phyloP scores from a whole-genome alignment of 257 asterid species.

The Scutellaria barbata region DNA sequence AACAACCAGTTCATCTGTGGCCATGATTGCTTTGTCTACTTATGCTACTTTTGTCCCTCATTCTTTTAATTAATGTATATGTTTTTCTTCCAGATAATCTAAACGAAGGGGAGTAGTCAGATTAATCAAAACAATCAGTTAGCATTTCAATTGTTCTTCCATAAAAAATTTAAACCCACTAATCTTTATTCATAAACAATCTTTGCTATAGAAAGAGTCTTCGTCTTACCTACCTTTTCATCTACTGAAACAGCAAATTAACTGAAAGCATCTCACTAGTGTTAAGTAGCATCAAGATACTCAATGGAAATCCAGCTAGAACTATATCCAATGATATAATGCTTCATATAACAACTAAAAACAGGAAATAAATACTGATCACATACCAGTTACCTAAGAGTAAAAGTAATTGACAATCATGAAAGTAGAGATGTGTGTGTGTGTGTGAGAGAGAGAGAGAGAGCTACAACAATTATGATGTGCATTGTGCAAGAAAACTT shows the following conservation, averaged over 20 bases:
- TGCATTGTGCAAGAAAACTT: neutral
- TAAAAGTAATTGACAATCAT: neutral
- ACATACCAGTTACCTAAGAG: neutral
- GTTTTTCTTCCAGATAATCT: constrained; percentile 25
- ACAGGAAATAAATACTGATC: neutral
- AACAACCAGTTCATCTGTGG: constrained; percentile 6
- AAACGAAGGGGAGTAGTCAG: neutral
- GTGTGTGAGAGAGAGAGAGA: too few relatives aligned
- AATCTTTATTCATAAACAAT: neutral
- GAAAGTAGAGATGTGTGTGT: neutral
- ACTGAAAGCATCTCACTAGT: neutral
- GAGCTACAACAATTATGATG: too few relatives aligned
- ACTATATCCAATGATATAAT: neutral
- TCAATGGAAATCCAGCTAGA: neutral
- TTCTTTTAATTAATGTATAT: too few relatives aligned
- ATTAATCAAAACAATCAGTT: neutral
- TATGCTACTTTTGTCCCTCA: neutral
- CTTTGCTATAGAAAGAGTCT: neutral
- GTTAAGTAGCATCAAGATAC: neutral
- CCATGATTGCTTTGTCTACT: constrained; percentile 24
- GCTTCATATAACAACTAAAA: neutral
- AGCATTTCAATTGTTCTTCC: neutral
- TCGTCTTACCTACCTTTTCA: constrained; percentile 3
- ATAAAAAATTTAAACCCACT: neutral
- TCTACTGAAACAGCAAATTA: neutral